phyloP scores from a whole-genome alignment of 1,284 basidiomycete genomes.

The Mycocalia duriaeana region DNA sequence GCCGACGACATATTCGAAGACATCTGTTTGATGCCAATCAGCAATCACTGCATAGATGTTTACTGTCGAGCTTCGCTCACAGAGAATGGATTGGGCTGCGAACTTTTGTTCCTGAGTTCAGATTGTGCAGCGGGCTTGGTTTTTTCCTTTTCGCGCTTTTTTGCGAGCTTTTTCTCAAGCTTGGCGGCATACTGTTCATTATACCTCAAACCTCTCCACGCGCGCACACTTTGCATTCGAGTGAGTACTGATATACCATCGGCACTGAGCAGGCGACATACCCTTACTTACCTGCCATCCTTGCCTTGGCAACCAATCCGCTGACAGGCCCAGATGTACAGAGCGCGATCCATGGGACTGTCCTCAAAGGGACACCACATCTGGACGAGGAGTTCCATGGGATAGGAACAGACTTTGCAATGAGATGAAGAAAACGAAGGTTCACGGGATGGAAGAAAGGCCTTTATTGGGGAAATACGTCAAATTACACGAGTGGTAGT shows the following conservation, averaged over 20 bases:
- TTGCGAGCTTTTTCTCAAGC: conserved; percentile 43
- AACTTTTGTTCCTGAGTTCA: conserved; percentile 27
- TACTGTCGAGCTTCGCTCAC: conserved; percentile 32
- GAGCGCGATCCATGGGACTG: conserved; percentile 73
- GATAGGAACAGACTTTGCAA: conserved; percentile 64
- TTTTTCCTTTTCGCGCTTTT: conserved; percentile 34
- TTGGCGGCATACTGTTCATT: conserved; percentile 72
- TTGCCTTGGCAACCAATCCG: conserved; percentile 64
- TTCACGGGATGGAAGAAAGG: conserved; percentile 50
- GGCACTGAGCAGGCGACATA: not conserved
- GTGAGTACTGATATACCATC: too few species aligned
- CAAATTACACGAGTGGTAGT: conserved; percentile 28
- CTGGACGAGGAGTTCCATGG: conserved; percentile 77
- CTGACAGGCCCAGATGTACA: conserved; percentile 80
- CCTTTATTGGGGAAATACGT: conserved; percentile 38
- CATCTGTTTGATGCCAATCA: conserved; percentile 17
- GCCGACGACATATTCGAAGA: conserved; percentile 15
- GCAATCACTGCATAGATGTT: not conserved
- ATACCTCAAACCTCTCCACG: conserved; percentile 68
- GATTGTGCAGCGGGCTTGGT: conserved; percentile 26
- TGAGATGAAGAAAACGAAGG: conserved; percentile 50
- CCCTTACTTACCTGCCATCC: conserved; percentile 58
- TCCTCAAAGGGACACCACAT: conserved; percentile 83
- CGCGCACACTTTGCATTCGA: conserved; percentile 72
- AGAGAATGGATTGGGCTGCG: conserved; percentile 62